A percentile compares a stretch with the other conserved stretches of the same genome.
phyloP scores from a whole-genome alignment of 2,329 filamentous ascomycete species.

The Fusarium tupiense region DNA sequence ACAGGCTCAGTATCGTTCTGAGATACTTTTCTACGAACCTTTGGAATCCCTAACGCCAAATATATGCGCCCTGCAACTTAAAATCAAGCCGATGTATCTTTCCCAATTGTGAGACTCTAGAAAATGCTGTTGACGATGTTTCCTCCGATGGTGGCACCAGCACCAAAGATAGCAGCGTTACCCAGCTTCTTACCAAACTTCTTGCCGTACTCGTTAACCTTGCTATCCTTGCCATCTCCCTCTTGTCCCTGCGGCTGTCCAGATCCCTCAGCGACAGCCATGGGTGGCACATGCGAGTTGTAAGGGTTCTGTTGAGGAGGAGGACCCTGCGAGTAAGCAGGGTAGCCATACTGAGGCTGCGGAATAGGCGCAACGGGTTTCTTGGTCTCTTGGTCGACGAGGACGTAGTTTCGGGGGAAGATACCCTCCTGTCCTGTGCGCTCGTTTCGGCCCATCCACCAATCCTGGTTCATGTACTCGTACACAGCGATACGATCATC shows the following conservation, averaged over 20 bases:
- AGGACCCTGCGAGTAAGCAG: conserved; percentile 52
- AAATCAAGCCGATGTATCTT: background rate
- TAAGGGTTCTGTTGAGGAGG: conserved; percentile 68
- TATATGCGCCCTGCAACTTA: background rate
- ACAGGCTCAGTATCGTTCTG: background rate
- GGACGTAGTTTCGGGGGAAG: conserved; percentile 92
- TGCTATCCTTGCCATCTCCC: conserved; percentile 68
- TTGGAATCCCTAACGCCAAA: conserved; percentile 28
- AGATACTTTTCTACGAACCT: conserved; percentile 10
- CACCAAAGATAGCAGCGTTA: conserved; percentile 86
- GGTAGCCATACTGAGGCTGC: conserved; percentile 53
- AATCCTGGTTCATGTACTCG: conserved; percentile 96
- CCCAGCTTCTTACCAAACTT: conserved; percentile 95
- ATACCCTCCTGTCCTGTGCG: conserved; percentile 88
- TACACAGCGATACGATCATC: conserved; percentile 83
- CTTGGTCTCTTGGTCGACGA: conserved; percentile 71
- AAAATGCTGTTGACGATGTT: conserved; percentile 94
- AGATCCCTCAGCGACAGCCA: conserved; percentile 74
- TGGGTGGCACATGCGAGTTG: conserved; percentile 75
- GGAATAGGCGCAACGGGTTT: conserved; percentile 46
- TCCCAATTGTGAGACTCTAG: conserved; percentile 53
- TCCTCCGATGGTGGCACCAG: conserved; percentile 88
- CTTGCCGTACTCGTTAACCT: conserved; percentile 82
- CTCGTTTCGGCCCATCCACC: conserved; percentile 92
- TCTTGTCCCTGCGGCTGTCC: conserved; percentile 54